A percentile compares a stretch with the other conserved stretches of the same genome.
Conservation (phyloP, 1,284 basidiomycete species). For the Mycena citricolor region DNA sequence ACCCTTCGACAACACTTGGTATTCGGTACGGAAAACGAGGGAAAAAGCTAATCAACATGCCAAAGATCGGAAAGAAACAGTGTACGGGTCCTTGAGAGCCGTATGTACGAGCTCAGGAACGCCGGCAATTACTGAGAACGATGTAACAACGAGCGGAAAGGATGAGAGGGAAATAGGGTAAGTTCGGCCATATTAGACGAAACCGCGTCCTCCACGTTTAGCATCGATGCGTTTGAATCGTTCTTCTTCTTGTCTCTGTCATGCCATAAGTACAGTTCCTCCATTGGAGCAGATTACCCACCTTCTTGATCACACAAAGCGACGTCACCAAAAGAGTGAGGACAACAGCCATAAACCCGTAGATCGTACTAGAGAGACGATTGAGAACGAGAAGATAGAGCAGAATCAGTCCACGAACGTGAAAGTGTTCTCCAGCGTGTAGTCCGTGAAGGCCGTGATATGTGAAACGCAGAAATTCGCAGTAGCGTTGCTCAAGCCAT, state of each 20-base stretch:
- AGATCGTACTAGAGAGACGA: constrained; percentile 40
- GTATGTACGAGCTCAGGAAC: no score
- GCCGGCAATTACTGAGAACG: no score
- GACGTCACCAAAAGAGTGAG: constrained; percentile 73
- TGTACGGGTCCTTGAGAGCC: not conserved
- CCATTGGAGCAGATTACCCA: constrained; percentile 34
- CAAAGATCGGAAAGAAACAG: not conserved
- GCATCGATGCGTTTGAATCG: constrained; percentile 84
- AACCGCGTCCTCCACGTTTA: constrained; percentile 80
- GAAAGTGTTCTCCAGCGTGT: constrained; percentile 76
- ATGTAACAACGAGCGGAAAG: not conserved
- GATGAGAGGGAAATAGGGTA: not conserved
- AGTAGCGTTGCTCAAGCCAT: constrained; percentile 39
- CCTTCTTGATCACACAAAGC: constrained; percentile 82
- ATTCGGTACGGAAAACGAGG: constrained; percentile 21
- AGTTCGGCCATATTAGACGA: constrained; percentile 67
- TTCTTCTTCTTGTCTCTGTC: constrained; percentile 74
- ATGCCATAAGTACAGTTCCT: constrained; percentile 9
- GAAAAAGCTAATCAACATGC: constrained; percentile 20
- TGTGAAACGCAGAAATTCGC: constrained; percentile 66
- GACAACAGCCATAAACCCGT: constrained; percentile 82
- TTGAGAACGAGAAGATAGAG: constrained; percentile 16
- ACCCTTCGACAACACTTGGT: constrained; percentile 22
- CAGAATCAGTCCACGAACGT: constrained; percentile 51
- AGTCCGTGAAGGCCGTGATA: constrained; percentile 65